A percentile compares a stretch with the other conserved stretches of the same genome.
These are phyloP conservation scores for Penicillium macrosclerotiorum DNA, from an alignment of 495 filamentous ascomycete genomes.

Conservation along the genomic window DNA sequence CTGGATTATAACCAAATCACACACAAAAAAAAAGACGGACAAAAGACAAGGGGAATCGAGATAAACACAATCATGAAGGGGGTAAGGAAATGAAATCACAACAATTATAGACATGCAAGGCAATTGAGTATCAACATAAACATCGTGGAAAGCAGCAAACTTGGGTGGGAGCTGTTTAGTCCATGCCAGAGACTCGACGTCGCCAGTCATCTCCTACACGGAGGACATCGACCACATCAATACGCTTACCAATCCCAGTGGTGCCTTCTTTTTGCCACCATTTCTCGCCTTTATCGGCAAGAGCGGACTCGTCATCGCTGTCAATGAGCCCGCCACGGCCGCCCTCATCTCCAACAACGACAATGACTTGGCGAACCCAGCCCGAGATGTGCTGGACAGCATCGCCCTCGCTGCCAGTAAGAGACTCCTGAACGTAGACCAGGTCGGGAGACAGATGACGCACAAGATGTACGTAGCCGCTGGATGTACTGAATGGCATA, in stretches of 20 bases:
- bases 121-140: slow-evolving; percentile 28
- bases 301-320: slow-evolving; percentile 75
- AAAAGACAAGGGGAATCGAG: slow-evolving; percentile 36
- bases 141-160: slow-evolving; percentile 9
- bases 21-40: slow-evolving; percentile 9
- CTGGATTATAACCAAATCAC: slow-evolving; percentile 10
- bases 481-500: slow-evolving; percentile 77
- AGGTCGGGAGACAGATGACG: slow-evolving; percentile 78
- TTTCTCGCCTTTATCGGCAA: slow-evolving; percentile 53
- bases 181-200: slow-evolving; percentile 66
- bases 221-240: slow-evolving; percentile 79
- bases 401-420: slow-evolving; percentile 69
- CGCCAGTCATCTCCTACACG: slow-evolving; percentile 81
- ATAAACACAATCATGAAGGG: slow-evolving; percentile 26
- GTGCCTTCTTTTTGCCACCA: slow-evolving; percentile 85
- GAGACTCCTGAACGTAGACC: slow-evolving; percentile 79
- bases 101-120: slow-evolving; percentile 32
- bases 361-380: slow-evolving; percentile 81
- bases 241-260: slow-evolving; percentile 80
- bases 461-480: slow-evolving; percentile 77
- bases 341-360: slow-evolving; percentile 81
- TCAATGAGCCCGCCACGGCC: slow-evolving; percentile 84
- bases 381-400: slow-evolving; percentile 68
- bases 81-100: slow-evolving; percentile 11
- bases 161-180: slow-evolving; percentile 42